A percentile compares a stretch with the other conserved stretches of the same genome.
phyloP scores from a whole-genome alignment of 129 eudicot genomes.

The Arctium minus region DNA sequence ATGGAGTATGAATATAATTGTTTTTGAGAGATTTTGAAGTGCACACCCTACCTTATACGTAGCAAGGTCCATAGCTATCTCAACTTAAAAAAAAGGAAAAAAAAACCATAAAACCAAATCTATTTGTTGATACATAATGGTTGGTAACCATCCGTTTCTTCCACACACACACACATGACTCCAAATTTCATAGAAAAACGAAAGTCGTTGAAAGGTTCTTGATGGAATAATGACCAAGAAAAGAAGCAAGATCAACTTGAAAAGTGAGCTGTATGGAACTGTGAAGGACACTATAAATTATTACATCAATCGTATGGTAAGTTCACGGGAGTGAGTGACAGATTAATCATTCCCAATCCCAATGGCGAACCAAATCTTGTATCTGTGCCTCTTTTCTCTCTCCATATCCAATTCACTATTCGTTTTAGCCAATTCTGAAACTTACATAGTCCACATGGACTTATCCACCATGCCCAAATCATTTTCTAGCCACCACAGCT shows the following conservation, averaged over 20 bases:
- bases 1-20: too few relatives aligned
- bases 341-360: constrained; percentile 26
- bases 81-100: too few relatives aligned
- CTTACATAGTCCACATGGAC: constrained; percentile 80
- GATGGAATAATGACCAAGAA: neutral
- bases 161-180: neutral
- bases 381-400: constrained; percentile 31
- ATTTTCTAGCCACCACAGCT: constrained; percentile 59
- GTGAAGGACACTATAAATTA: constrained; percentile 6
- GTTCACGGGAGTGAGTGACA: constrained; percentile 3
- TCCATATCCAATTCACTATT: constrained; percentile 2
- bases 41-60: too few relatives aligned
- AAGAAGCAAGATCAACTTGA: neutral
- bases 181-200: neutral
- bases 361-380: constrained; percentile 39
- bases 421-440: constrained; percentile 30
- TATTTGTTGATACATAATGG: neutral
- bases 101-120: too few relatives aligned
- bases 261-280: neutral
- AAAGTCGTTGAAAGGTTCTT: neutral
- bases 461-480: constrained; percentile 69
- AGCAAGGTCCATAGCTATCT: too few relatives aligned
- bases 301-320: neutral
- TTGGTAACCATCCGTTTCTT: neutral
- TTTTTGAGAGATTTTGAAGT: too few relatives aligned